Percentiles rank a stretch among this genome's conserved stretches.
Evolutionary conservation across 164 flowering plant species (phyloP).

Genomic region (Hamamelis virginiana): DNA sequence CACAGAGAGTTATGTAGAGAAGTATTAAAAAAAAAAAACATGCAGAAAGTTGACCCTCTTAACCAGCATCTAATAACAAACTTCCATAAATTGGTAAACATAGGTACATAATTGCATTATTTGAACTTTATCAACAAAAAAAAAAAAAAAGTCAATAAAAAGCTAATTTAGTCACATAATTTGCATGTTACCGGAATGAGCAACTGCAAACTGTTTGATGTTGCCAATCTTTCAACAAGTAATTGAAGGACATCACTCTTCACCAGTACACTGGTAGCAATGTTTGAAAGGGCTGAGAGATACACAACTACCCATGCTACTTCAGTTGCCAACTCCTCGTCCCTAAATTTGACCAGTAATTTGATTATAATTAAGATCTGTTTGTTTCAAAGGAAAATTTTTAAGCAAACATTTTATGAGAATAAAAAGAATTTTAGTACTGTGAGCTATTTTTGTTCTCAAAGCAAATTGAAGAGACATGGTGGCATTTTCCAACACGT

Average conservation of each 20-base stretch:
- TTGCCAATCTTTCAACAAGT: slow-evolving; percentile 70
- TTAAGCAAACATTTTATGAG: neutral
- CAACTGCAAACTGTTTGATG: slow-evolving; percentile 77
- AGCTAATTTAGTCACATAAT: slow-evolving; percentile 2
- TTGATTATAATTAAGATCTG: neutral
- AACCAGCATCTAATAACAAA: neutral
- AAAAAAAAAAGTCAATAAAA: neutral
- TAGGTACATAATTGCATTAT: neutral
- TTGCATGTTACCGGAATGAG: slow-evolving; percentile 77
- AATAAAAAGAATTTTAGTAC: neutral
- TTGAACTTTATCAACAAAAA: neutral
- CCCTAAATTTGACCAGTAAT: slow-evolving; percentile 50
- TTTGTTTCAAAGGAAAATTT: neutral
- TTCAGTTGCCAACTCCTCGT: slow-evolving; percentile 94
- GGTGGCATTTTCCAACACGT: neutral
- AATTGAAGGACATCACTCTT: slow-evolving; percentile 72
- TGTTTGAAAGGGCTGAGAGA: slow-evolving; percentile 89
- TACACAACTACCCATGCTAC: slow-evolving; percentile 97
- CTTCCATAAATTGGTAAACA: neutral
- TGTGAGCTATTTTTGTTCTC: neutral
- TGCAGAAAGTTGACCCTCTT: neutral
- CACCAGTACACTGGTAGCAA: slow-evolving; percentile 66
- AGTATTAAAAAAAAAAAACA: neutral
- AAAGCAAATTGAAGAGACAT: neutral
- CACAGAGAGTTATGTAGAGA: too few relatives aligned